Percentiles rank a stretch among this genome's conserved stretches.
phyloP scores from a whole-genome alignment of 257 asterid species.

The Capsicum pubescens region DNA sequence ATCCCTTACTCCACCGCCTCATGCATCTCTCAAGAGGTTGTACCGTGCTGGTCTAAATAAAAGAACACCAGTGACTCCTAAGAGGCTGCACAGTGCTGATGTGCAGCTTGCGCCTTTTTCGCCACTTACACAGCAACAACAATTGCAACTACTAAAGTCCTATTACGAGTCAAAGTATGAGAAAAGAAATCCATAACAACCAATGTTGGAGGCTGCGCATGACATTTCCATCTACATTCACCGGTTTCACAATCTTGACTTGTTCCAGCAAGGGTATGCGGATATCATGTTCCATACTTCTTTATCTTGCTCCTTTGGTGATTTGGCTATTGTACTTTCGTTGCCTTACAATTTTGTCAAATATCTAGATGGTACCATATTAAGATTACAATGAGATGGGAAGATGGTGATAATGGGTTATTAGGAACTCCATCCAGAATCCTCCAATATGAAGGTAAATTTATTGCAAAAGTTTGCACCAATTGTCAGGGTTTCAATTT shows the following conservation, averaged over 20 bases:
- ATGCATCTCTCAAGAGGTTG: no score
- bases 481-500: background rate
- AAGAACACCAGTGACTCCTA: constrained; percentile 58
- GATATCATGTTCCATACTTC: constrained; percentile 14
- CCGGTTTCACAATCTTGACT: constrained; percentile 94
- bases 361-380: constrained; percentile 85
- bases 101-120: constrained; percentile 52
- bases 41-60: constrained; percentile 52
- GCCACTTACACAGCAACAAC: constrained; percentile 45
- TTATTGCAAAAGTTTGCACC: background rate
- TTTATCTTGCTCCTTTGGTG: constrained; percentile 22
- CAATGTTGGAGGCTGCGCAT: constrained; percentile 75
- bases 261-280: constrained; percentile 93
- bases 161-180: constrained; percentile 38
- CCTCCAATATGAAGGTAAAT: constrained; percentile 90
- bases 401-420: constrained; percentile 65
- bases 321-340: background rate
- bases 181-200: constrained; percentile 41
- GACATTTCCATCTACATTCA: constrained; percentile 92
- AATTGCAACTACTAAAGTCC: constrained; percentile 45
- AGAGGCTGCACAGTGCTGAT: constrained; percentile 67
- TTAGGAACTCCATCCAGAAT: constrained; percentile 90
- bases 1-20: no score
- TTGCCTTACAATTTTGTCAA: constrained; percentile 25
- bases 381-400: constrained; percentile 92